A percentile compares a stretch with the other conserved stretches of the same genome.
Evolutionary conservation across 1,284 basidiomycete genomes (phyloP).

Genomic region (Peniophora sp.): DNA sequence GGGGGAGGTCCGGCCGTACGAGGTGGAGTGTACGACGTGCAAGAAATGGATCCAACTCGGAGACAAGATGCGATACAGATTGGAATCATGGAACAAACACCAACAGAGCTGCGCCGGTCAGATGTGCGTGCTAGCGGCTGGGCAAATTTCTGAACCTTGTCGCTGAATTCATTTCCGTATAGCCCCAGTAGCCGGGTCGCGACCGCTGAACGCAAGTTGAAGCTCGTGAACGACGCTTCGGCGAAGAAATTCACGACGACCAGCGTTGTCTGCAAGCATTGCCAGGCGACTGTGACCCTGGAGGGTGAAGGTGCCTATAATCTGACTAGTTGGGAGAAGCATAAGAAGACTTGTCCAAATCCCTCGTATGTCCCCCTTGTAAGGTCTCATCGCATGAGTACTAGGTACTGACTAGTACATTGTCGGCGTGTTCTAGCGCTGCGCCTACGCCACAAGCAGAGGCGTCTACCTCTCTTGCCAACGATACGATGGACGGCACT

Average conservation of each 20-base stretch:
- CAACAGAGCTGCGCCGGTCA: slow-evolving; percentile 33
- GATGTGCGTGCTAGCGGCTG: slow-evolving; percentile 21
- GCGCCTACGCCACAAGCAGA: no score
- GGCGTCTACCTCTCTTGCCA: no score
- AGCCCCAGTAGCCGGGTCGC: slow-evolving; percentile 51
- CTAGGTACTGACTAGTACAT: neutral
- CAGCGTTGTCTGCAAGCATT: slow-evolving; percentile 43
- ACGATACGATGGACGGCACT: no score
- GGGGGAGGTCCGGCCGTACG: slow-evolving; percentile 38
- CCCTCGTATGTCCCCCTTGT: neutral
- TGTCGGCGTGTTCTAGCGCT: no score
- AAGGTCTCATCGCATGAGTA: neutral
- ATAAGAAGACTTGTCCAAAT: slow-evolving; percentile 40
- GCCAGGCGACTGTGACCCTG: slow-evolving; percentile 33
- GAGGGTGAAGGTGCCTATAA: slow-evolving; percentile 46
- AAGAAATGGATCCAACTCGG: slow-evolving; percentile 52
- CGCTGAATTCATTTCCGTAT: slow-evolving; percentile 2
- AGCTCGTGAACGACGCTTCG: slow-evolving; percentile 52
- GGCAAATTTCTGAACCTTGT: neutral
- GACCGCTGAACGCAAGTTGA: slow-evolving; percentile 48
- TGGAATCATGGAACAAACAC: slow-evolving; percentile 48
- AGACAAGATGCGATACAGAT: slow-evolving; percentile 27
- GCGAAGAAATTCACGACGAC: slow-evolving; percentile 36
- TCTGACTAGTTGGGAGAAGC: slow-evolving; percentile 48
- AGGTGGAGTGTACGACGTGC: slow-evolving; percentile 51